phyloP scores from a whole-genome alignment of 768 basidiomycete genomes.

The Psilocybe subaeruginosa region DNA sequence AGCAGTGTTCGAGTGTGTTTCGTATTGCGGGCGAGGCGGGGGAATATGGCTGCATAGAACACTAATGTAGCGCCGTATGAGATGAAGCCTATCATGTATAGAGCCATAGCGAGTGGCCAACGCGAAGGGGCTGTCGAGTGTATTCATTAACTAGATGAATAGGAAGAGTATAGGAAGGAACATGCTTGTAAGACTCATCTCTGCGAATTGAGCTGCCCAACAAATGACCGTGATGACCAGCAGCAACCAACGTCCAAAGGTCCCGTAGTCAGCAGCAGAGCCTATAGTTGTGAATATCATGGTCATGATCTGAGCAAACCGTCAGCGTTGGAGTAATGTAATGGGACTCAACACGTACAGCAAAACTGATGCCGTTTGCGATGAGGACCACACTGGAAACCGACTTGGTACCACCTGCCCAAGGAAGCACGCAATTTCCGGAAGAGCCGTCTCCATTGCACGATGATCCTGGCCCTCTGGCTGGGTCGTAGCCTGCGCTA shows the following conservation, averaged over 20 bases:
- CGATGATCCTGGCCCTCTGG: conserved; percentile 68
- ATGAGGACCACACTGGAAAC: conserved; percentile 79
- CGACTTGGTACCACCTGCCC: conserved; percentile 72
- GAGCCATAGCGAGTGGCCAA: conserved; percentile 77
- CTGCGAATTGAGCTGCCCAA: conserved; percentile 82
- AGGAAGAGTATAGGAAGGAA: conserved; percentile 1
- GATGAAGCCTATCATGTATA: conserved; percentile 82
- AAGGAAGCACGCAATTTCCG: conserved; percentile 78
- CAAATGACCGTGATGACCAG: conserved; percentile 71
- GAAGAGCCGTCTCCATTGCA: conserved; percentile 61
- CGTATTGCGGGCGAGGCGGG: conserved; percentile 81
- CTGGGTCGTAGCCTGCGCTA: conserved; percentile 75
- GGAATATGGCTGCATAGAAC: conserved; percentile 80
- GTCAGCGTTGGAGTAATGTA: neutral
- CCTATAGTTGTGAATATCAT: conserved; percentile 80
- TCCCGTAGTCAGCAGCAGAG: conserved; percentile 74
- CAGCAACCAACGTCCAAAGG: conserved; percentile 81
- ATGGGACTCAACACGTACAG: conserved; percentile 38
- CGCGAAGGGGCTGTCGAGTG: conserved; percentile 52
- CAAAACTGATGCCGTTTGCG: conserved; percentile 77
- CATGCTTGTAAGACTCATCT: conserved; percentile 72
- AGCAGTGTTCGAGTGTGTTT: conserved; percentile 57
- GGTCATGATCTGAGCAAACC: conserved; percentile 64
- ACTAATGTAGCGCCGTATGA: conserved; percentile 81
- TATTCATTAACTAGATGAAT: neutral